Evolutionary conservation across 306 rosid species (phyloP).

Genomic region (Cercis canadensis): DNA sequence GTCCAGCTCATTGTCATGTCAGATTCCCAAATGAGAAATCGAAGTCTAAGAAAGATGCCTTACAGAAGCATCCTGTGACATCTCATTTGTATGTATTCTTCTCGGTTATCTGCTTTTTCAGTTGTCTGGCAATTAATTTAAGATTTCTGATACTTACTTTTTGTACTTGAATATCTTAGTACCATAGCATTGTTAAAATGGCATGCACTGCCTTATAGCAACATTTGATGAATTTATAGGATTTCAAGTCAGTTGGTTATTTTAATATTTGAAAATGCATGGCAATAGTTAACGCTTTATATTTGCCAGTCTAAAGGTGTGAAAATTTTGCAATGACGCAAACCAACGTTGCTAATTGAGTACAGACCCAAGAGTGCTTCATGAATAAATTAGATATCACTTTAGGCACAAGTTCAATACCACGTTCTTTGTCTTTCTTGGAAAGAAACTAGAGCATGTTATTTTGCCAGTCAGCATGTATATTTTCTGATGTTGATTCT

Average conservation of each 20-base stretch:
- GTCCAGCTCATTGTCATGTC: slow-evolving; percentile 70
- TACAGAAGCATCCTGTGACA: slow-evolving; percentile 35
- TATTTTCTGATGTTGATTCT: background rate
- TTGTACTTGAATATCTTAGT: background rate
- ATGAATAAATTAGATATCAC: no score
- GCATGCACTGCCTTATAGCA: background rate
- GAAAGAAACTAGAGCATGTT: background rate
- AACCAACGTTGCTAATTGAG: no score
- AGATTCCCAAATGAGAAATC: slow-evolving; percentile 77
- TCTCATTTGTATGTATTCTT: slow-evolving; percentile 41
- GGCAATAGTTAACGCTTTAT: no score
- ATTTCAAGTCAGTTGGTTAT: background rate
- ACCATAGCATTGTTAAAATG: slow-evolving; percentile 8
- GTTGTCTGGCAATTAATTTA: background rate
- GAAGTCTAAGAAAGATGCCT: slow-evolving; percentile 42
- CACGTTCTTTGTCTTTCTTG: background rate
- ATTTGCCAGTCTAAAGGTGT: no score
- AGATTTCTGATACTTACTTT: background rate
- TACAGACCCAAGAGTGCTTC: no score
- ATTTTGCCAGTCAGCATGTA: slow-evolving; percentile 8
- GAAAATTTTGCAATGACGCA: no score
- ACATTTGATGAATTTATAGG: slow-evolving; percentile 2
- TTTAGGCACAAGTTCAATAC: background rate
- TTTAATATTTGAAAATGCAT: background rate
- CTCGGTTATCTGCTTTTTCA: slow-evolving; percentile 4